These are phyloP conservation scores for Rostrohypoxylon terebratum DNA, from an alignment of 495 filamentous ascomycete species.

Conservation along the genomic window DNA sequence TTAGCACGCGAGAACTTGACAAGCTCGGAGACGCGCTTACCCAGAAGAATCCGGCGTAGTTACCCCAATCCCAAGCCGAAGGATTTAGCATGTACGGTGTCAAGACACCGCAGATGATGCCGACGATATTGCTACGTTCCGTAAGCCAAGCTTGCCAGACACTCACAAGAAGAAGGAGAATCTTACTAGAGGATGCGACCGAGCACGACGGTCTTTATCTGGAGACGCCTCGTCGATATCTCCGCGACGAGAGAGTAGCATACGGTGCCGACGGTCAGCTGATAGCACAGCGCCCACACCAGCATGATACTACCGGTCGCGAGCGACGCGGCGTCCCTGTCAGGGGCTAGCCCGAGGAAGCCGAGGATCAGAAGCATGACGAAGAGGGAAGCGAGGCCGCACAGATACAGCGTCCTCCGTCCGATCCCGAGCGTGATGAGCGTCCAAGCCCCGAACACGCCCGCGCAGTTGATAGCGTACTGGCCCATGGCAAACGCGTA, in stretches of 20 bases:
- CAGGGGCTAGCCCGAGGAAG: slow-evolving; percentile 74
- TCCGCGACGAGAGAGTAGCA: slow-evolving; percentile 83
- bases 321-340: slow-evolving; percentile 66
- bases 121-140: slow-evolving; percentile 36
- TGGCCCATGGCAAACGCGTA: slow-evolving; percentile 80
- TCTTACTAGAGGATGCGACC: slow-evolving; percentile 73
- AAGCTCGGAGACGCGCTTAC: slow-evolving; percentile 48
- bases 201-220: slow-evolving; percentile 78
- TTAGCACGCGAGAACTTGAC: neutral
- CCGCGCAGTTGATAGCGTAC: slow-evolving; percentile 80
- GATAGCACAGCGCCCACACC: slow-evolving; percentile 78
- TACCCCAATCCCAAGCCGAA: slow-evolving; percentile 77
- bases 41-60: slow-evolving; percentile 88
- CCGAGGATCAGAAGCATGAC: slow-evolving; percentile 77
- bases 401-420: slow-evolving; percentile 76
- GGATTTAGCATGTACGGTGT: slow-evolving; percentile 84
- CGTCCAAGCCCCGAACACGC: slow-evolving; percentile 79
- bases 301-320: slow-evolving; percentile 79
- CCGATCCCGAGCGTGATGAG: slow-evolving; percentile 76
- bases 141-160: slow-evolving; percentile 12
- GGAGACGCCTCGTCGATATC: slow-evolving; percentile 76
- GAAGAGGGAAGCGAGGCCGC: slow-evolving; percentile 73
- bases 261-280: slow-evolving; percentile 80
- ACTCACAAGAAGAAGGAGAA: neutral
- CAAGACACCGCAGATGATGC: slow-evolving; percentile 69